phyloP scores from a whole-genome alignment of 257 asterid genomes.

The Solanum rostratum region DNA sequence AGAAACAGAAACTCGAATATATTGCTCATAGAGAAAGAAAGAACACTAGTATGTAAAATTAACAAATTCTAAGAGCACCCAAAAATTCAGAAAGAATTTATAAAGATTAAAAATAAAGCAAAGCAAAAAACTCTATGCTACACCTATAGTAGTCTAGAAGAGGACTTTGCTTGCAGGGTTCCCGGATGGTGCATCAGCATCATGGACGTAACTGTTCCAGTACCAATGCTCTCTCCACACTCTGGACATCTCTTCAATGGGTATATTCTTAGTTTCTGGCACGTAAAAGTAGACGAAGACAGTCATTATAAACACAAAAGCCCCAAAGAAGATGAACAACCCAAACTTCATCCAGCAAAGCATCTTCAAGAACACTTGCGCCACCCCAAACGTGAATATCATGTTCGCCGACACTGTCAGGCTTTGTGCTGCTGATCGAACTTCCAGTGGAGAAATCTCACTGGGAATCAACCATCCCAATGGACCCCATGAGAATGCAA shows the following conservation, averaged over 20 bases:
- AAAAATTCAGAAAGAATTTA: not conserved
- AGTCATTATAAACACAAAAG: conserved; percentile 13
- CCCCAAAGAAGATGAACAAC: conserved; percentile 11
- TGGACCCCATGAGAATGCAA: not conserved
- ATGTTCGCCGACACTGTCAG: conserved; percentile 2
- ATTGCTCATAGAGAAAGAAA: not conserved
- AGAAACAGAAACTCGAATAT: not conserved
- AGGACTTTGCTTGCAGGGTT: not conserved
- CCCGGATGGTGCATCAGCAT: not conserved
- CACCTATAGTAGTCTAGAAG: not conserved
- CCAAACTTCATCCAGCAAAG: conserved; percentile 16
- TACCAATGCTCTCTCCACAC: not conserved
- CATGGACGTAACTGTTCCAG: not conserved
- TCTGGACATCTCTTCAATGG: conserved; percentile 5
- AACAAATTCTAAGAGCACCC: not conserved
- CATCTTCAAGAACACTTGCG: conserved; percentile 4
- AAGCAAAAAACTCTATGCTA: not conserved
- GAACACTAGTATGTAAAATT: not conserved
- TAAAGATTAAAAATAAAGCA: not conserved
- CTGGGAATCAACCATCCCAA: not conserved
- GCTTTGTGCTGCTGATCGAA: not conserved
- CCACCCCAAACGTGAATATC: conserved; percentile 18
- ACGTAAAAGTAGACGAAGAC: not conserved
- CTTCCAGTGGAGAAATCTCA: not conserved
- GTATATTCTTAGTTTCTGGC: conserved; percentile 21